Percentiles rank a stretch among this genome's conserved stretches.
These are phyloP conservation scores for Xylaria sp. DNA, from an alignment of 495 filamentous ascomycete species.

Conservation along the genomic window DNA sequence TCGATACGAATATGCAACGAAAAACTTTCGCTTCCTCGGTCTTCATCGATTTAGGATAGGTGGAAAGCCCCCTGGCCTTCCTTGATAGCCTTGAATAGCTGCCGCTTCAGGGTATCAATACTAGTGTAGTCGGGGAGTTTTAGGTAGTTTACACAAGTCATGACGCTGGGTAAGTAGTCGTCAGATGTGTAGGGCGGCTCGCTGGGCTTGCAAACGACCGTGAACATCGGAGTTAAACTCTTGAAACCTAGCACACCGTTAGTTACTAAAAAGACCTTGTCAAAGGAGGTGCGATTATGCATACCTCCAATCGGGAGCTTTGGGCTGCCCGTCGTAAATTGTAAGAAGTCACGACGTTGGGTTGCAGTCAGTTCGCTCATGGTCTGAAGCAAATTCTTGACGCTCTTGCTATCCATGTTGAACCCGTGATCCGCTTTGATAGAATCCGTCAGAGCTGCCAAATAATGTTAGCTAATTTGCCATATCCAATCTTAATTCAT, in stretches of 20 bases:
- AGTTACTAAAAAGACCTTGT: conserved; percentile 10
- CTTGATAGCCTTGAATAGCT: conserved; percentile 83
- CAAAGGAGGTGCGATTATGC: conserved; percentile 37
- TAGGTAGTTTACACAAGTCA: conserved; percentile 99
- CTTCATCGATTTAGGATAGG: conserved; percentile 68
- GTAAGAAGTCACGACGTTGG: conserved; percentile 92
- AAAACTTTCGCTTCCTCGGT: not conserved
- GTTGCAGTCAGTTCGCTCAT: conserved; percentile 85
- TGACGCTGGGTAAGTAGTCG: conserved; percentile 96
- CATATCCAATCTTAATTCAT: not conserved
- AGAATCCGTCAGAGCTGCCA: conserved; percentile 88
- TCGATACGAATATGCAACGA: conserved; percentile 13
- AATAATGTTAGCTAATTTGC: conserved; percentile 34
- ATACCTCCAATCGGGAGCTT: conserved; percentile 98
- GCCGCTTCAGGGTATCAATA: conserved; percentile 74
- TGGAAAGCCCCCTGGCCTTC: conserved; percentile 99
- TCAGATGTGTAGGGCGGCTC: conserved; percentile 94
- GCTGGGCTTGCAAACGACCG: conserved; percentile 97
- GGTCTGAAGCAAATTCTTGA: conserved; percentile 88
- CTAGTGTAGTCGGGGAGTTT: conserved; percentile 96
- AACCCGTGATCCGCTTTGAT: conserved; percentile 99
- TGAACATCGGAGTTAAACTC: conserved; percentile 95
- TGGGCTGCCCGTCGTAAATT: conserved; percentile 98
- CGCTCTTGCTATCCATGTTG: conserved; percentile 98
- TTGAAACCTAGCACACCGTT: conserved; percentile 77